Evolutionary conservation across 768 basidiomycete genomes (phyloP).

Genomic region (Psilocybe cyanescens): DNA sequence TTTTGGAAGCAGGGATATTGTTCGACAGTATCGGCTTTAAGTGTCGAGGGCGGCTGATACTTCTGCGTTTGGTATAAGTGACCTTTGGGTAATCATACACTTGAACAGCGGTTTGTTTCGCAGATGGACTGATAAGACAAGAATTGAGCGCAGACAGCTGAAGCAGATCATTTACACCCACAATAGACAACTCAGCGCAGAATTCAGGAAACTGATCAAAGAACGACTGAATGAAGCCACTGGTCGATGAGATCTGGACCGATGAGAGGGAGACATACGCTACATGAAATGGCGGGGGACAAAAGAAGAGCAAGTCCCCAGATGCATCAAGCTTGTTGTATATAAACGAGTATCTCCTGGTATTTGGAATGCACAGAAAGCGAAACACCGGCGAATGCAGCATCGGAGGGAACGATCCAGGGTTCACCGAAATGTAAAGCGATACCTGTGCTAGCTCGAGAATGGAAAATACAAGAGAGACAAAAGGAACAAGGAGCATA

Average conservation of each 20-base stretch:
- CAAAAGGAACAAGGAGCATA: constrained; percentile 14
- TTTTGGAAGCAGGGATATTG: constrained; percentile 17
- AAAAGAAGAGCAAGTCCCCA: constrained; percentile 2
- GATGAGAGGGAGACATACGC: constrained; percentile 39
- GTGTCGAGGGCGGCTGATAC: constrained; percentile 40
- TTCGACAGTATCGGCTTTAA: constrained; percentile 30
- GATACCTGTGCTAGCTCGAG: constrained; percentile 18
- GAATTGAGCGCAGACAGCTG: background rate
- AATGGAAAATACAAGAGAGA: constrained; percentile 13
- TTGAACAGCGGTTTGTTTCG: background rate
- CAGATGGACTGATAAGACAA: background rate
- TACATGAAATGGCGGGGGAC: constrained; percentile 21
- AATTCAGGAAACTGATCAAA: constrained; percentile 39
- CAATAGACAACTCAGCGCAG: background rate
- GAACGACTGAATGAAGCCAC: constrained; percentile 54
- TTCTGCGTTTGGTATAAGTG: constrained; percentile 7
- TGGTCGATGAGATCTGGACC: constrained; percentile 46
- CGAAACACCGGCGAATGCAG: constrained; percentile 23
- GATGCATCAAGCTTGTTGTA: constrained; percentile 11
- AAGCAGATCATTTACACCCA: background rate
- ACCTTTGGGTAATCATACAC: background rate
- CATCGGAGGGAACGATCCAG: constrained; percentile 19
- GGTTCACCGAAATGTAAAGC: constrained; percentile 21
- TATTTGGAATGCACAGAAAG: constrained; percentile 20
- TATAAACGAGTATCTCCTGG: constrained; percentile 4